phyloP scores from a whole-genome alignment of 768 basidiomycete species.

The Suillus luteus region DNA sequence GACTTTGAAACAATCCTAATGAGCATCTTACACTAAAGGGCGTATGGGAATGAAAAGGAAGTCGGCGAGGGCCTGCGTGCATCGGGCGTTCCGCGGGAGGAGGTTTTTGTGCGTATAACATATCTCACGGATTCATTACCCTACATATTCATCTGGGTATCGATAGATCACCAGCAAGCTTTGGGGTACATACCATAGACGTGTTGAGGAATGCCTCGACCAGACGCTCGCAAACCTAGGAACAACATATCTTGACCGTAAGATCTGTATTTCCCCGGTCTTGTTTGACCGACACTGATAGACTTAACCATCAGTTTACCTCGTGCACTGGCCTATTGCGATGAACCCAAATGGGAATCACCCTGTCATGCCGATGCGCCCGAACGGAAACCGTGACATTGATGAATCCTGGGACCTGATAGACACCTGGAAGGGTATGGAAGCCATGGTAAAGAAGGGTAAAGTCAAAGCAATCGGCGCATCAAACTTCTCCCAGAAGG shows the following conservation, averaged over 20 bases:
- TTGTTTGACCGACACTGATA: background rate
- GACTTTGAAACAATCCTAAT: constrained; percentile 11
- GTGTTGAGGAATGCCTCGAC: constrained; percentile 75
- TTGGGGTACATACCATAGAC: constrained; percentile 67
- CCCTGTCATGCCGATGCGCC: constrained; percentile 55
- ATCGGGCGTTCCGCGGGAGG: constrained; percentile 74
- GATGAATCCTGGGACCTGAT: constrained; percentile 64
- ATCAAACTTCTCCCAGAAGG: constrained; percentile 71
- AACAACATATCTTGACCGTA: constrained; percentile 83
- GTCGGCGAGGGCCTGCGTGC: constrained; percentile 80
- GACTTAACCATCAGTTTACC: constrained; percentile 46
- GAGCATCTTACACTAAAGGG: constrained; percentile 38
- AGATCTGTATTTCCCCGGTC: constrained; percentile 26
- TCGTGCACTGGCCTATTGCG: constrained; percentile 83
- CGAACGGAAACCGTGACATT: constrained; percentile 67
- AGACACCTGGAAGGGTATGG: constrained; percentile 87
- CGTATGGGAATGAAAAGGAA: constrained; percentile 76
- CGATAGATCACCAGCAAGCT: constrained; percentile 70
- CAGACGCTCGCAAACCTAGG: constrained; percentile 76
- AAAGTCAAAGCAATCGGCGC: constrained; percentile 70
- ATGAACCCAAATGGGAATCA: constrained; percentile 71
- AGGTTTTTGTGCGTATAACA: constrained; percentile 56
- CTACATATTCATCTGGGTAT: background rate
- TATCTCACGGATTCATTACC: background rate
- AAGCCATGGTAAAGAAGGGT: constrained; percentile 66